Percentiles rank a stretch among this genome's conserved stretches.
phyloP scores from a whole-genome alignment of 306 rosid species.

The Adenanthera pavonina region DNA sequence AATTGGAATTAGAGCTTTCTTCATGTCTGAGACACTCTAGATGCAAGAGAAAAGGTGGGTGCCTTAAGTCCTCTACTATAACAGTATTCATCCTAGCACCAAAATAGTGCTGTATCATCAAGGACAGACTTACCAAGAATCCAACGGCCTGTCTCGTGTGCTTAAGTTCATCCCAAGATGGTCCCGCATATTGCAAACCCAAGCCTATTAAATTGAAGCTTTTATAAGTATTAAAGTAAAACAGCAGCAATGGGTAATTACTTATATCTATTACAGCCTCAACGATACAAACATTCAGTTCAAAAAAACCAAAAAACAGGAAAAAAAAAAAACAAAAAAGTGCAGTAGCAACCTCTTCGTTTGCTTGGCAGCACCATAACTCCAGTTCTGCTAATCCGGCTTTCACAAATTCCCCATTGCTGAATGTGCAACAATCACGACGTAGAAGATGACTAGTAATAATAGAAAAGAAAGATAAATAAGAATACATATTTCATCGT shows the following conservation, averaged over 20 bases:
- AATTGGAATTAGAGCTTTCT: too few species aligned
- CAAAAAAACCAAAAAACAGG: not conserved
- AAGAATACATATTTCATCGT: too few species aligned
- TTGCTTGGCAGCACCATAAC: slow-evolving; percentile 89
- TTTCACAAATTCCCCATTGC: slow-evolving; percentile 93
- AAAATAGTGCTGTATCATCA: slow-evolving; percentile 4
- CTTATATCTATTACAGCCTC: not conserved
- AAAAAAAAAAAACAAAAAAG: not conserved
- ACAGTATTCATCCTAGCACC: not conserved
- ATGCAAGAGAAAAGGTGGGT: slow-evolving; percentile 9
- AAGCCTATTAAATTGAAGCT: slow-evolving; percentile 18
- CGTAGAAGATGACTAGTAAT: slow-evolving; percentile 85
- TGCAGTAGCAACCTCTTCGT: slow-evolving; percentile 62
- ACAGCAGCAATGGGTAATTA: not conserved
- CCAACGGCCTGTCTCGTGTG: slow-evolving; percentile 95
- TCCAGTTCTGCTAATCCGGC: slow-evolving; percentile 96
- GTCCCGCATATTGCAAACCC: slow-evolving; percentile 74
- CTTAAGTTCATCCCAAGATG: slow-evolving; percentile 90
- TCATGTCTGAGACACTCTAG: slow-evolving; percentile 11
- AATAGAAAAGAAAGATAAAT: not conserved
- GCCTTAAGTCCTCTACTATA: not conserved
- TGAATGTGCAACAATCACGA: slow-evolving; percentile 97
- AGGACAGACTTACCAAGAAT: slow-evolving; percentile 66
- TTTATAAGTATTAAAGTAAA: not conserved
- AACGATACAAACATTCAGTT: not conserved